Evolutionary conservation across 2,329 filamentous ascomycete species (phyloP), one percentile per base, ranked within the genome.

Genomic region (Peltaster fructicola): DNA sequence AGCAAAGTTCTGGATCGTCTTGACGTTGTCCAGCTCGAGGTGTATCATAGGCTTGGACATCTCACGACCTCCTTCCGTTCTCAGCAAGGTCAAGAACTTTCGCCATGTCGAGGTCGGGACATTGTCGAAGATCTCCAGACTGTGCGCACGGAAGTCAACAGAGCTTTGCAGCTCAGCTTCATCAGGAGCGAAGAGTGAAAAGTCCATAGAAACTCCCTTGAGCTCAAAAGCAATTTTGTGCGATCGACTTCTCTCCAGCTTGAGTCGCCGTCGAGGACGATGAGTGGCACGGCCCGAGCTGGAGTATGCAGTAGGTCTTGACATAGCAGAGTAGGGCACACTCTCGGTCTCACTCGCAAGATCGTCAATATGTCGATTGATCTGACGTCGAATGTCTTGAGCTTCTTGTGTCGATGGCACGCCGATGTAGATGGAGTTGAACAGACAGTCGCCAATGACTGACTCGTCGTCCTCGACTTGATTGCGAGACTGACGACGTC

Each of bases 381-480:
- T 92, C 18, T 77, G 78, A 22, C 70, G 68, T 4, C 79, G 63
- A 7, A 95, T 63, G 15, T 91, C 80, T 26, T 68, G 68, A 4
- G 82, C 81, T 39, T 95, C 85, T 12, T 38, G 35, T 38, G 84
- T 88, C 7, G 78, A 66, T 0, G 85, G 78, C 10, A 98, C 78
- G 8, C 79, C 82, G 39, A 98, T 93, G 55, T 93, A 98, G 27
- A 98, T 92, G 0, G 88, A 98, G 47, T 98, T 95, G 63, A 98
- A 98, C 9, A 98, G 61, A 39, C 90, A 91, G 47, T 98, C 90
- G 5, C 81, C 82, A 50, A 95, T 90, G 5, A 77, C 78, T 8
- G 72, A 79, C 49, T 84, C 78, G 20, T 84, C 76, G 23, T 91
- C 78, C 26, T 73, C 76, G 50, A 67, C 46, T 43, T 59, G 47